phyloP scores from a whole-genome alignment of 176 grass and related monocot genomes.

The Carex cristatella region DNA sequence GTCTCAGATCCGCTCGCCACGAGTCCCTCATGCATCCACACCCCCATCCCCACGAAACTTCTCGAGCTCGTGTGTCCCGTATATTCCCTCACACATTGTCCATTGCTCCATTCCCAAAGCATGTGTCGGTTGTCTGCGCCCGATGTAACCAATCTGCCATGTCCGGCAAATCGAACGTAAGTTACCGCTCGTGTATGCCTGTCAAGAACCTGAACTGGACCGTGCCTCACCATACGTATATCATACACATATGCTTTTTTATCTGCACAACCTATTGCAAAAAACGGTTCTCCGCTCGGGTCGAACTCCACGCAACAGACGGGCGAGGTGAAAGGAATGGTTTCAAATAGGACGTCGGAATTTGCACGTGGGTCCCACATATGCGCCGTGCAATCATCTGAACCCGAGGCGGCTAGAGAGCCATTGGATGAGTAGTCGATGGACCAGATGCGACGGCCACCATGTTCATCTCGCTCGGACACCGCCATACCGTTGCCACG shows the following conservation, averaged over 20 bases:
- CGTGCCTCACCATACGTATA: slow-evolving; percentile 50
- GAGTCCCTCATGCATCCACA: slow-evolving; percentile 57
- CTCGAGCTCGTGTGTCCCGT: slow-evolving; percentile 64
- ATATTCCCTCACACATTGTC: slow-evolving; percentile 59
- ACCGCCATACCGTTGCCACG: slow-evolving; percentile 24
- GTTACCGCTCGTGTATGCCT: slow-evolving; percentile 64
- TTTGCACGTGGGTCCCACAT: slow-evolving; percentile 55
- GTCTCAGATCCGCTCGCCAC: slow-evolving; percentile 79
- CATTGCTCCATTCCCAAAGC: slow-evolving; percentile 54
- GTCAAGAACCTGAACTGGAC: slow-evolving; percentile 43
- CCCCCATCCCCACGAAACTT: slow-evolving; percentile 87
- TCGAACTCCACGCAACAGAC: slow-evolving; percentile 85
- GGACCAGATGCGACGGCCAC: slow-evolving; percentile 69
- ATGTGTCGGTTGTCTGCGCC: slow-evolving; percentile 65
- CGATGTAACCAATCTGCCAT: slow-evolving; percentile 53
- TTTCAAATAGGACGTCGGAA: slow-evolving; percentile 25
- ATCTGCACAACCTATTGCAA: slow-evolving; percentile 70
- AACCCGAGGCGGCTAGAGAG: slow-evolving; percentile 59
- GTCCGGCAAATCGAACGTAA: slow-evolving; percentile 60
- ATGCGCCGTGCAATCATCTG: slow-evolving; percentile 74
- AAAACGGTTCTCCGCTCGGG: slow-evolving; percentile 43
- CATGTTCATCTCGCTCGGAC: slow-evolving; percentile 88
- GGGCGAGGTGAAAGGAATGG: slow-evolving; percentile 26
- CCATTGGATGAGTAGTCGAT: slow-evolving; percentile 55
- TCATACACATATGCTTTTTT: slow-evolving; percentile 65